Evolutionary conservation across 2,329 filamentous ascomycete species (phyloP).

Genomic region (Clarireedia paspali): DNA sequence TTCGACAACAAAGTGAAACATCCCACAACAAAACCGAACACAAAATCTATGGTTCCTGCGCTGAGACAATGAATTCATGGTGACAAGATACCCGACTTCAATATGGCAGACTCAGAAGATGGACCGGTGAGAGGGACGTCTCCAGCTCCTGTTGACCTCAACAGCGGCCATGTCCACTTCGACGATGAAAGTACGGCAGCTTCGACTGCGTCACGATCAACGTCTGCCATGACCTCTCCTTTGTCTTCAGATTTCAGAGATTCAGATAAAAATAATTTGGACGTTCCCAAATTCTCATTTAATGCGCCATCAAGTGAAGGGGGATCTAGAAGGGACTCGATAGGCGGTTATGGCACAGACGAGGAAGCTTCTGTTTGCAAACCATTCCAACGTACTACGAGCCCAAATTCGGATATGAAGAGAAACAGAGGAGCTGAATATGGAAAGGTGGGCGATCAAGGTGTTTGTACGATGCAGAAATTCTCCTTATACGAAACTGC

Average conservation of each 20-base stretch:
- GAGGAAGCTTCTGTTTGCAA: constrained; percentile 51
- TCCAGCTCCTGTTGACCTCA: constrained; percentile 18
- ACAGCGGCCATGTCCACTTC: constrained; percentile 21
- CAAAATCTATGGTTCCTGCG: background rate
- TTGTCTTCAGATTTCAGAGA: constrained; percentile 23
- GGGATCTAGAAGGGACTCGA: constrained; percentile 15
- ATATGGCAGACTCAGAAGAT: constrained; percentile 28
- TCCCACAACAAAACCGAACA: background rate
- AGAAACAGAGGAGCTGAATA: constrained; percentile 26
- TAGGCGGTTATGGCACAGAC: constrained; percentile 40
- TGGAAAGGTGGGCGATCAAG: constrained; percentile 34
- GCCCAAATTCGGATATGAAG: constrained; percentile 31
- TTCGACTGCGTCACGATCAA: constrained; percentile 22
- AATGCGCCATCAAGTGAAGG: constrained; percentile 15
- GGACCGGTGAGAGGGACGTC: constrained; percentile 19
- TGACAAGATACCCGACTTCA: constrained; percentile 8
- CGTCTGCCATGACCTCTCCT: constrained; percentile 29
- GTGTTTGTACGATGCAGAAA: constrained; percentile 71
- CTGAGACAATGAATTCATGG: background rate
- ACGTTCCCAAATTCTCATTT: constrained; percentile 23
- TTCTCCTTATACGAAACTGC: constrained; percentile 97
- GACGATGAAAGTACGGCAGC: constrained; percentile 19
- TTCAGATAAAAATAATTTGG: constrained; percentile 16
- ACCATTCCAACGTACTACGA: constrained; percentile 49
- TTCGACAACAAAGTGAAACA: background rate